Evolutionary conservation across 1,139 yeast species (phyloP).

Genomic region (Groenewaldozyma auringiensis): DNA sequence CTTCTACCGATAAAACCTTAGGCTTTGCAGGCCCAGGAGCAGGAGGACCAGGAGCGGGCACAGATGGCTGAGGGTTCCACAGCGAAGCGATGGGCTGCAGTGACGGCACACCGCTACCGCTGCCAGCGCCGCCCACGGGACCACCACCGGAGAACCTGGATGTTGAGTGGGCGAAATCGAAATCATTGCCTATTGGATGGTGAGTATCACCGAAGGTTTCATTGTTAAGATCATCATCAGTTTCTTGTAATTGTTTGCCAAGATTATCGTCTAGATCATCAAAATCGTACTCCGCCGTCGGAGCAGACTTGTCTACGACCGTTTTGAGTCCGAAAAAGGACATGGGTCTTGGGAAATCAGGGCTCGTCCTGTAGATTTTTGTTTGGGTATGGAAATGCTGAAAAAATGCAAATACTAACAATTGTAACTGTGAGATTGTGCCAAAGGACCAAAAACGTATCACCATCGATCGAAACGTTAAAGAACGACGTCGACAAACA

Average conservation of each 20-base stretch:
- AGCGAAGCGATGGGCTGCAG: constrained; percentile 61
- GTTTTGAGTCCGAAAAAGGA: constrained; percentile 36
- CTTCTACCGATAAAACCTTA: constrained; percentile 55
- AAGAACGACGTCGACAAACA: too few species aligned
- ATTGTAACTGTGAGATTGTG: too few species aligned
- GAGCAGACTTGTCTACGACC: constrained; percentile 19
- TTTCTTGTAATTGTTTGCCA: constrained; percentile 59
- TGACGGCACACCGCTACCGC: constrained; percentile 31
- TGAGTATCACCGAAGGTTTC: constrained; percentile 75
- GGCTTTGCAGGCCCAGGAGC: constrained; percentile 10
- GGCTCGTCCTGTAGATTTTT: too few species aligned
- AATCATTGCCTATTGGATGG: constrained; percentile 50
- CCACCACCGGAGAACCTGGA: constrained; percentile 28
- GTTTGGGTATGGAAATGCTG: too few species aligned
- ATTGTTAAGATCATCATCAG: constrained; percentile 74
- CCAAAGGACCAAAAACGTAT: too few species aligned
- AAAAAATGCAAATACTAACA: too few species aligned
- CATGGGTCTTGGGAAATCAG: too few species aligned
- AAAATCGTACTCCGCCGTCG: constrained; percentile 47
- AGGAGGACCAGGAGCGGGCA: constrained; percentile 13
- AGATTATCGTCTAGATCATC: constrained; percentile 61
- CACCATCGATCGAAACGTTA: too few species aligned
- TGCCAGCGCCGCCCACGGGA: constrained; percentile 14
- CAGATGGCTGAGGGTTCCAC: constrained; percentile 38
- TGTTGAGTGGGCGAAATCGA: constrained; percentile 54